A percentile compares a stretch with the other conserved stretches of the same genome.
phyloP scores from a whole-genome alignment of 805 yeast species.

The Barnettozyma pratensis region DNA sequence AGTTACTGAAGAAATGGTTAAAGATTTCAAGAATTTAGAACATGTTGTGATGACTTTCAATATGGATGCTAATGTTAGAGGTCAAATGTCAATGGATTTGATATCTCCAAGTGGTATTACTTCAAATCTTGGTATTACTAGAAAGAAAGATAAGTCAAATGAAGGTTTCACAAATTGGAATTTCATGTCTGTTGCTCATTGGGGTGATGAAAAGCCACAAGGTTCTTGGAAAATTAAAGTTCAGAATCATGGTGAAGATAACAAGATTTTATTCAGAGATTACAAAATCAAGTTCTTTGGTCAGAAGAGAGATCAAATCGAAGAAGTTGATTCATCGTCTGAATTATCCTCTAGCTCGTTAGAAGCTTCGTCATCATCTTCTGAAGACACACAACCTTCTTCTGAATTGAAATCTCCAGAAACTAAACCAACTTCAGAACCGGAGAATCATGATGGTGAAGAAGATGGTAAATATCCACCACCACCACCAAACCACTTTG shows the following conservation, averaged over 20 bases:
- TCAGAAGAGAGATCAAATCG: conserved; percentile 44
- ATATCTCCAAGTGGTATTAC: conserved; percentile 70
- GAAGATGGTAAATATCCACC: conserved; percentile 33
- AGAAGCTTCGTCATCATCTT: conserved; percentile 8
- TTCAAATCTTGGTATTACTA: conserved; percentile 67
- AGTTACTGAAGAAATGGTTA: conserved; percentile 45
- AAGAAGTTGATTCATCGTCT: conserved; percentile 13
- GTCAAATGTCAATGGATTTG: conserved; percentile 59
- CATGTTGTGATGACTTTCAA: conserved; percentile 82
- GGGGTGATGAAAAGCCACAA: conserved; percentile 83
- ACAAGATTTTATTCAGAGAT: conserved; percentile 40
- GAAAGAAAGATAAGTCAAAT: conserved; percentile 51
- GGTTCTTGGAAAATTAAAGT: conserved; percentile 85
- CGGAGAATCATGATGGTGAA: conserved; percentile 16
- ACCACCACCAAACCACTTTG: conserved; percentile 40
- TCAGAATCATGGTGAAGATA: conserved; percentile 34
- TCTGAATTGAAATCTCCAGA: not conserved
- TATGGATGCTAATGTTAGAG: conserved; percentile 60
- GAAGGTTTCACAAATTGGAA: conserved; percentile 79
- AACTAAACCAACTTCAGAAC: not conserved
- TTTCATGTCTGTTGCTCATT: conserved; percentile 96
- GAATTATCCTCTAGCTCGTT: conserved; percentile 1
- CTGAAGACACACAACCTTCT: conserved; percentile 2
- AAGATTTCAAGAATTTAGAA: conserved; percentile 69
- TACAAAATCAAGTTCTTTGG: conserved; percentile 88